These are phyloP conservation scores for Physcomitrellopsis africana DNA, from an alignment of 225 moss, liverwort and hornwort species.

Conservation along the genomic window DNA sequence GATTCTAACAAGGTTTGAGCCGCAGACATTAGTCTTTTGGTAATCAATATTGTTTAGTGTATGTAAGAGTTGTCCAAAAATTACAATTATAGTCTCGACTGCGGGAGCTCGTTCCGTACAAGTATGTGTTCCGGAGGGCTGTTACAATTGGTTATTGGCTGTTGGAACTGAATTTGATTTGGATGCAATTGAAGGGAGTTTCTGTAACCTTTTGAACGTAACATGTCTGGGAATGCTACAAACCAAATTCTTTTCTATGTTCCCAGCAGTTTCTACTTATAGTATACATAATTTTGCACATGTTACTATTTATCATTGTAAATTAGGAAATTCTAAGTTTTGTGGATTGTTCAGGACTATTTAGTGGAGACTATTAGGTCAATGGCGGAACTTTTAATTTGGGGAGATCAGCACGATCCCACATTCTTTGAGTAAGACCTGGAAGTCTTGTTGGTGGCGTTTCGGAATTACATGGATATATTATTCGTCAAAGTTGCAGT, in stretches of 20 bases:
- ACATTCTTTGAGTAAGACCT: constrained; percentile 70
- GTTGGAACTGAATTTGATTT: neutral
- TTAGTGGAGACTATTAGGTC: constrained; percentile 62
- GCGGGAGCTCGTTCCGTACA: neutral
- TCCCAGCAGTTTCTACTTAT: neutral
- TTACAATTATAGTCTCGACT: neutral
- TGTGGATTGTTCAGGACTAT: constrained; percentile 28
- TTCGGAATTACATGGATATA: neutral
- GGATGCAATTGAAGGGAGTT: neutral
- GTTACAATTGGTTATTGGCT: neutral
- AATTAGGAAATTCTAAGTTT: neutral
- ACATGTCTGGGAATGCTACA: neutral
- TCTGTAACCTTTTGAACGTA: neutral
- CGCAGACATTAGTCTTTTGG: neutral
- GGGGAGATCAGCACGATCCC: constrained; percentile 84
- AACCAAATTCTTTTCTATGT: neutral
- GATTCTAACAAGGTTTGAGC: constrained; percentile 64
- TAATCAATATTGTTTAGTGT: neutral
- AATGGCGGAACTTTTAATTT: constrained; percentile 76
- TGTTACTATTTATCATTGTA: neutral
- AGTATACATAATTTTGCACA: neutral
- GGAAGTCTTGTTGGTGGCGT: neutral
- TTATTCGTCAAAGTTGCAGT: neutral
- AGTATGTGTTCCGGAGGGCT: neutral
- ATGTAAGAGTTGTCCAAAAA: neutral